Base-by-base conservation (phyloP, 2,329 filamentous ascomycete genomes). In the Claviceps sp. region DNA sequence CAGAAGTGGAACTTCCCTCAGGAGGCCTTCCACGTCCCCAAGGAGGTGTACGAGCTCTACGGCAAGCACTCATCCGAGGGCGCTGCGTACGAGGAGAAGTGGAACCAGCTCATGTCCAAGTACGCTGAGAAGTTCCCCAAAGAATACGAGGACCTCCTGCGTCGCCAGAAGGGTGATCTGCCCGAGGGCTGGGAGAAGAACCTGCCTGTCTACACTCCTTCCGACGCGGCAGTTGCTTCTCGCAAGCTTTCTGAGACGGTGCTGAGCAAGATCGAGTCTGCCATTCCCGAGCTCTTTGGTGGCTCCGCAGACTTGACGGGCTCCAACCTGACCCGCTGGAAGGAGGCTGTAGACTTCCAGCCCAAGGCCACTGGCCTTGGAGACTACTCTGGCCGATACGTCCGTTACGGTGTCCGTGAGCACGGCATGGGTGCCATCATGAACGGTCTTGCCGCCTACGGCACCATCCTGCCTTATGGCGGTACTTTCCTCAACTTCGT, bases 401-500 rank as follows among this genome's bases (percentile, higher is more conserved):
- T 95, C 69, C 84, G 88, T 70, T 93, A 90, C 66, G 89, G 89
- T 79, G 87, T 95, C 63, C 86, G 89, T 70, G 89, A 94, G 77
- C 89, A 95, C 71, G 87, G 73, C 62, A 94, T 94, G 89, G 88
- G 86, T 66, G 87, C 87, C 64, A 88, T 94, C 72, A 86, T 94
- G 76, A 95, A 95, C 78, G 93, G 93, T 75, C 78, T 98, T 55
- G 82, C 89, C 58, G 93, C 90, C 57, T 98, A 97, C 72, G 93
- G 93, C 63, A 95, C 89, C 65, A 77, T 96, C 66, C 85, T 98
- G 67, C 93, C 93, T 61, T 95, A 90, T 62, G 83, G 83, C 60
- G 93, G 93, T 73, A 97, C 93, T 64, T 98, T 98, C 84, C 79
- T 98, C 62, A 98, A 97, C 85, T 98, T 98, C 72, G 89, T 97